Conservation (phyloP, 2,329 filamentous ascomycete species). For the Penicillium frequentans region DNA sequence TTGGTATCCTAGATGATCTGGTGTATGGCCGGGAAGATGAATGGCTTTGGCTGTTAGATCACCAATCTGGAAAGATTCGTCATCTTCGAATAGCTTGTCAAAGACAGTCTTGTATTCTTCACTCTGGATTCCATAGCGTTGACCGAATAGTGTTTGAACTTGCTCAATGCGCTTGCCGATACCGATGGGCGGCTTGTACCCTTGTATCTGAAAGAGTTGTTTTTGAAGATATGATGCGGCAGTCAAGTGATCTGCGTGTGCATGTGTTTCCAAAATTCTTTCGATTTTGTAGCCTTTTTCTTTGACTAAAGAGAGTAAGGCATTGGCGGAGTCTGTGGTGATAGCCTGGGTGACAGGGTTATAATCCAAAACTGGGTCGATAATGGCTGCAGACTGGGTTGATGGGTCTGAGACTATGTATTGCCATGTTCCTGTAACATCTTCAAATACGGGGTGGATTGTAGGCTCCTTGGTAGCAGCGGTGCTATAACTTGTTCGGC, state of each 20-base stretch:
- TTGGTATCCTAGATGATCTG: constrained; percentile 62
- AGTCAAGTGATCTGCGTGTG: constrained; percentile 55
- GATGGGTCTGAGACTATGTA: constrained; percentile 59
- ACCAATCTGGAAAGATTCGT: constrained; percentile 57
- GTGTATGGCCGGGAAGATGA: constrained; percentile 64
- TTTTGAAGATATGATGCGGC: constrained; percentile 59
- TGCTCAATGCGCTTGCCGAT: constrained; percentile 59
- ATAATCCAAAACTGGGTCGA: constrained; percentile 64
- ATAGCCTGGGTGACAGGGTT: constrained; percentile 48
- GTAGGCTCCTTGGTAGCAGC: constrained; percentile 18
- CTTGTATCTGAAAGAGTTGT: constrained; percentile 38
- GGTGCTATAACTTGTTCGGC: constrained; percentile 8
- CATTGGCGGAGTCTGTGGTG: constrained; percentile 55
- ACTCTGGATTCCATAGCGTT: constrained; percentile 49
- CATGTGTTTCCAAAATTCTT: constrained; percentile 62
- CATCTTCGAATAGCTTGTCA: constrained; percentile 56
- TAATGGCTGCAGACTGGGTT: constrained; percentile 54
- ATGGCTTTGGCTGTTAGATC: constrained; percentile 49
- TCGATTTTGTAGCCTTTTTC: constrained; percentile 51
- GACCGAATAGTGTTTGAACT: constrained; percentile 56
- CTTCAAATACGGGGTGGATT: constrained; percentile 38
- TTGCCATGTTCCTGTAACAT: constrained; percentile 58
- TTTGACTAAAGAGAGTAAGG: constrained; percentile 47
- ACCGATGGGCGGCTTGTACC: constrained; percentile 47
- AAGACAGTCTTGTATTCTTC: constrained; percentile 53